Percentiles rank a stretch among this genome's conserved stretches.
Conservation (phyloP, 345 rosid species). For the Capsella bursapastoris region DNA sequence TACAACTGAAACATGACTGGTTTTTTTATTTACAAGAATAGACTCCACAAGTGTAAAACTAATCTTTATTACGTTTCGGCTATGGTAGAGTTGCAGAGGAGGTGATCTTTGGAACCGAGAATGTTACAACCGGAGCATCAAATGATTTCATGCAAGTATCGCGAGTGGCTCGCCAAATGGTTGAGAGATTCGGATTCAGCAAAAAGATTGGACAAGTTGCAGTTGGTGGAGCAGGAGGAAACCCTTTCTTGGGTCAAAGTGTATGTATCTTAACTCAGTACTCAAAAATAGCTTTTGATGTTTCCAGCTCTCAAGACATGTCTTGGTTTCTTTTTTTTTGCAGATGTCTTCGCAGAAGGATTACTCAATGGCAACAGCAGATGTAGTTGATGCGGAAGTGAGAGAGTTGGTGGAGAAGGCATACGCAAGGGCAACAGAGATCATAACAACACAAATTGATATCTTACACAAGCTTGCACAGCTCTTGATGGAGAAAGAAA, state of each 20-base stretch:
- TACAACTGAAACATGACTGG: background rate
- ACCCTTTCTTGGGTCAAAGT: slow-evolving; percentile 90
- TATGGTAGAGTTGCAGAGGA: slow-evolving; percentile 85
- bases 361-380: slow-evolving; percentile 98
- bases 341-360: slow-evolving; percentile 97
- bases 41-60: background rate
- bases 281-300: background rate
- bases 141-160: slow-evolving; percentile 99
- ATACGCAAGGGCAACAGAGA: slow-evolving; percentile 69
- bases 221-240: slow-evolving; percentile 92
- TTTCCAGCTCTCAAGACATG: slow-evolving; percentile 7
- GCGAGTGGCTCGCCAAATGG: slow-evolving; percentile 98
- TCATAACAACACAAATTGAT: slow-evolving; percentile 73
- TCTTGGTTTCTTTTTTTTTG: background rate
- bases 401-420: slow-evolving; percentile 85
- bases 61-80: slow-evolving; percentile 3
- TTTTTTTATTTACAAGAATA: background rate
- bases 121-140: slow-evolving; percentile 99
- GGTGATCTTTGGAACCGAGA: slow-evolving; percentile 85
- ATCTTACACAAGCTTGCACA: slow-evolving; percentile 89
- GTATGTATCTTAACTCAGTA: slow-evolving; percentile 6
- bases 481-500: slow-evolving; percentile 90
- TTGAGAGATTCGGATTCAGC: slow-evolving; percentile 97
- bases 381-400: slow-evolving; percentile 91
- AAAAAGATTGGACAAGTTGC: slow-evolving; percentile 98